Base-by-base conservation (phyloP, 352 stramenopile genomes). In the Globisporangium sylvaticum region DNA sequence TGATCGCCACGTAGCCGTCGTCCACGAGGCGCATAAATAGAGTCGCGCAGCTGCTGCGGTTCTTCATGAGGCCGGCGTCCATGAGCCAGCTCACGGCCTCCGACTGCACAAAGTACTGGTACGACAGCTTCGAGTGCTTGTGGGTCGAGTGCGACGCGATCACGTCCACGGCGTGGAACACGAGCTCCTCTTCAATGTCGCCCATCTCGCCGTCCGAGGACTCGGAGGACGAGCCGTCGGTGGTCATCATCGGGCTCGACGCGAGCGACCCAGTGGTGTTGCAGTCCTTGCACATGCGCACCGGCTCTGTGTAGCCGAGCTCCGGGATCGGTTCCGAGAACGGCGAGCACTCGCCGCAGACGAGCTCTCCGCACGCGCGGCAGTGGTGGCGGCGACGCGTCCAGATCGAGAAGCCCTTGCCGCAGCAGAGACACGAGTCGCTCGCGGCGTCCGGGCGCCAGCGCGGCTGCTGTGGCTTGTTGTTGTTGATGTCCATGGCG, bases 41-140 rank as follows among this genome's bases (percentile, higher is more conserved):
- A 54, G 78, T 75, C 0, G 72, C 76, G 39, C 75, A 86, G 18
- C 65, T 72, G 32, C 74, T 81, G 64, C 87, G 84, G 63, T 77
- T 91, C 55, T 75, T 71, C 70, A 88, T 83, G 29, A 92, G 73
- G 14, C 76, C 76, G 32, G 77, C 80, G 61, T 95, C 87, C 59
- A 87, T 76, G 44, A 95, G 81, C 84, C 87, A 95, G 68, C 79
- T 93, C 64, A 95, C 83, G 18, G 87, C 84, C 58, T 95, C 87
- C 15, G 84, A 93, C 68, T 93, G 83, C 59, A 93, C 81, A 60
- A 95, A 94, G 72, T 92, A 92, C 65, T 90, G 79, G 77, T 92
- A 94, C 73, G 79, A 80, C 37, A 94, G 66, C 64, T 84, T 86
- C n/a, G 79, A 88, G 57, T 83, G 75, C 70, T 94, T 94, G 58